Evolutionary conservation across 805 yeast species (phyloP).

Genomic region (Ogataea degrootiae): DNA sequence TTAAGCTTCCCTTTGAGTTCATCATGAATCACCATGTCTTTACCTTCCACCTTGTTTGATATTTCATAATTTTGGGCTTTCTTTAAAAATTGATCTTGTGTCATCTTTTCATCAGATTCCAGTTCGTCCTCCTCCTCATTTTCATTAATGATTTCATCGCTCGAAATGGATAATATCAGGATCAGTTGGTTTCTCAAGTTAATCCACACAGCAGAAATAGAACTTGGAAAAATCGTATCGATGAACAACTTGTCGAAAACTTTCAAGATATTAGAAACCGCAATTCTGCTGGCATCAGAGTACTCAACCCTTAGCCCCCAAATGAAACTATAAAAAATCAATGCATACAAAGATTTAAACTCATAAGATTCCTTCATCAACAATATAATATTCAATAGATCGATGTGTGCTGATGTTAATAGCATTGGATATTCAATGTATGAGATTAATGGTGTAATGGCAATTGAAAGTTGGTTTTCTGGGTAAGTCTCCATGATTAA

Average conservation of each 20-base stretch:
- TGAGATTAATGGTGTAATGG: conserved; percentile 33
- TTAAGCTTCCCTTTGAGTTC: too few species aligned
- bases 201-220: conserved; percentile 14
- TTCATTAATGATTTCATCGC: conserved; percentile 1
- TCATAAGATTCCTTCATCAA: conserved; percentile 27
- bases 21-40: too few species aligned
- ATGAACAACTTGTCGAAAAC: conserved; percentile 19
- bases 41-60: too few species aligned
- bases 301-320: conserved; percentile 37
- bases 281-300: conserved; percentile 31
- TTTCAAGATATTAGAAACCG: conserved; percentile 21
- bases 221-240: conserved; percentile 12
- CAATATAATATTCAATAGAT: conserved; percentile 29
- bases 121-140: too few species aligned
- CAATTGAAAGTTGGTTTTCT: conserved; percentile 26
- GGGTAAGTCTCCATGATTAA: conserved; percentile 32
- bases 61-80: too few species aligned
- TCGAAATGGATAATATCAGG: conserved; percentile 18
- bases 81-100: too few species aligned
- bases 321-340: conserved; percentile 30
- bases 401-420: conserved; percentile 34
- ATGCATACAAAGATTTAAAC: conserved; percentile 25
- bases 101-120: too few species aligned
- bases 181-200: conserved; percentile 12
- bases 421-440: conserved; percentile 36